Percentiles rank a stretch among this genome's conserved stretches.
These are phyloP conservation scores for Telopea speciosissima DNA, from an alignment of 177 flowering plant species.

Conservation along the genomic window DNA sequence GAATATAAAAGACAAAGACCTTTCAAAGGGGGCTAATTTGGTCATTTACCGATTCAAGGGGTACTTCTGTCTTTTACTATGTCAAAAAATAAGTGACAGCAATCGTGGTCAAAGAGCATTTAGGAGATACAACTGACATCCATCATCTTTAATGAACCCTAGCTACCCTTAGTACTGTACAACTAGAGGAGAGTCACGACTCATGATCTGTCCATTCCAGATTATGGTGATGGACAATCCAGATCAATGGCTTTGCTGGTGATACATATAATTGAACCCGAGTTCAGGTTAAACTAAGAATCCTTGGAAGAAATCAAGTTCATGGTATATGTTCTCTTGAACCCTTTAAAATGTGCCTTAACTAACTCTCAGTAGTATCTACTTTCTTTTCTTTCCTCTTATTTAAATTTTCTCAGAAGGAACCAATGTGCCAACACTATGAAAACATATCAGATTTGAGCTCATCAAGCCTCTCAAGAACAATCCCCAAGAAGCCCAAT, in stretches of 20 bases:
- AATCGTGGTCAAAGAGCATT: no score
- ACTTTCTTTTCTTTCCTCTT: conserved; percentile 1
- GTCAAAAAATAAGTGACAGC: neutral
- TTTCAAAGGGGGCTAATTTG: conserved; percentile 26
- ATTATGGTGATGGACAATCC: no score
- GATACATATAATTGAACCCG: neutral
- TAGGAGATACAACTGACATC: no score
- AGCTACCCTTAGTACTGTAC: no score
- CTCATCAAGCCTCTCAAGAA: conserved; percentile 39
- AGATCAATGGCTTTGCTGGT: neutral
- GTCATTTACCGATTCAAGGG: neutral
- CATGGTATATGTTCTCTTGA: neutral
- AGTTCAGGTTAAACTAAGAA: neutral
- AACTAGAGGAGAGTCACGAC: no score
- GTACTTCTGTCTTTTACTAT: neutral
- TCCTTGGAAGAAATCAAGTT: neutral
- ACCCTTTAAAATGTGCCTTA: neutral
- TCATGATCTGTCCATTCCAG: no score
- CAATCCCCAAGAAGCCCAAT: conserved; percentile 70
- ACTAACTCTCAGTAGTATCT: neutral
- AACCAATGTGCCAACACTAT: conserved; percentile 50
- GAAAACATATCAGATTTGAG: conserved; percentile 56
- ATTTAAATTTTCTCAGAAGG: conserved; percentile 30
- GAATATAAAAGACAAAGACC: conserved; percentile 21
- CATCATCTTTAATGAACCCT: no score